These are phyloP conservation scores for Dendrobium chrysotoxum DNA, from an alignment of 106 monocot genomes.

Conservation along the genomic window DNA sequence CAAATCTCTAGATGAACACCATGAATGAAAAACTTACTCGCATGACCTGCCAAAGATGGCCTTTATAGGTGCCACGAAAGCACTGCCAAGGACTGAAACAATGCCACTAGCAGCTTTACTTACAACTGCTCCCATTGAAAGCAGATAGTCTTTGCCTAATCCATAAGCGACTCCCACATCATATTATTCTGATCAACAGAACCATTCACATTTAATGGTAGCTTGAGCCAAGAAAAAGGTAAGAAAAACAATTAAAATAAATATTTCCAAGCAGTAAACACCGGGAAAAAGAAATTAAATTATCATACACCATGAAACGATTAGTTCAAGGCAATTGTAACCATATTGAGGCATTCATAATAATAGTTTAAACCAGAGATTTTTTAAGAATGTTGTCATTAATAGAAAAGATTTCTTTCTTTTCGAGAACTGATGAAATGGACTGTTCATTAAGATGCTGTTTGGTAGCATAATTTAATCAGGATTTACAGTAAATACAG, in stretches of 20 bases:
- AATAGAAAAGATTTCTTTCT: no score
- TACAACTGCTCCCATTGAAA: constrained; percentile 35
- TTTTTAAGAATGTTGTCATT: no score
- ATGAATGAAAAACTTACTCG: constrained; percentile 39
- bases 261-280: background rate
- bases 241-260: background rate
- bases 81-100: constrained; percentile 35
- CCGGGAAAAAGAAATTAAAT: background rate
- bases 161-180: background rate
- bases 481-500: no score
- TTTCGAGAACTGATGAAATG: no score
- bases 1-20: background rate
- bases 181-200: background rate
- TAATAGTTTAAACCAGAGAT: no score
- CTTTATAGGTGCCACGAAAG: constrained; percentile 51
- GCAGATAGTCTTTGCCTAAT: background rate
- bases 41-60: constrained; percentile 45
- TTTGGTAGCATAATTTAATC: no score
- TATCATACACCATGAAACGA: no score
- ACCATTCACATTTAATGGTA: background rate
- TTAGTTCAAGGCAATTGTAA: no score
- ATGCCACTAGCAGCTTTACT: constrained; percentile 43
- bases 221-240: background rate
- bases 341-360: no score
- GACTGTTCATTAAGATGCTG: no score